A percentile compares a stretch with the other conserved stretches of the same genome.
phyloP scores from a whole-genome alignment of 2,329 filamentous ascomycete genomes.

The Alternaria atra region DNA sequence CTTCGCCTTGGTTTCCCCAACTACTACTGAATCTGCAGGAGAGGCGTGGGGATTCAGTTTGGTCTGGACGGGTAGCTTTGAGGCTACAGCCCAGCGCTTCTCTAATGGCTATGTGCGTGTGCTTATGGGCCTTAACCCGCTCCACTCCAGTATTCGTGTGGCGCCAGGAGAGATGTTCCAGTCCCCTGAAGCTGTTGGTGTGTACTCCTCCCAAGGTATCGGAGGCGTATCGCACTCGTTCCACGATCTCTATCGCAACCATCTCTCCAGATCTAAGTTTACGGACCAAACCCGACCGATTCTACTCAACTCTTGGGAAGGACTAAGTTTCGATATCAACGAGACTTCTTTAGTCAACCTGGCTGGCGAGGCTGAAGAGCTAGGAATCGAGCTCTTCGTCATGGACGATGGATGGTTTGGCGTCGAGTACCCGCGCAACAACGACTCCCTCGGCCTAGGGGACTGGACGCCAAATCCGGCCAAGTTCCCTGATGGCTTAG shows the following conservation, averaged over 20 bases:
- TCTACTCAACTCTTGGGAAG: conserved; percentile 73
- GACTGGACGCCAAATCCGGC: conserved; percentile 69
- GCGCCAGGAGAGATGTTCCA: conserved; percentile 65
- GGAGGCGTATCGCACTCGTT: conserved; percentile 70
- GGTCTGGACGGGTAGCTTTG: conserved; percentile 71
- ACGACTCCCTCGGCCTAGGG: conserved; percentile 67
- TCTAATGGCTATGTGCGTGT: conserved; percentile 70
- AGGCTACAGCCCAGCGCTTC: conserved; percentile 68
- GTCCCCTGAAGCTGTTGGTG: conserved; percentile 69
- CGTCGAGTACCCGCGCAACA: conserved; percentile 66
- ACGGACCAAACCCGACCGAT: conserved; percentile 62
- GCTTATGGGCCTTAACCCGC: conserved; percentile 67
- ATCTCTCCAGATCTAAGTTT: conserved; percentile 67
- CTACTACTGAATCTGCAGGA: conserved; percentile 68
- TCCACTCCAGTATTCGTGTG: conserved; percentile 68
- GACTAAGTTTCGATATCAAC: conserved; percentile 67
- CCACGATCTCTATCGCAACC: conserved; percentile 68
- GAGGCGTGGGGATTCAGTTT: conserved; percentile 72
- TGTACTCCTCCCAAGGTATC: conserved; percentile 67
- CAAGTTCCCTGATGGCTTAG: conserved; percentile 67
- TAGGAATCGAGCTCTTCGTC: conserved; percentile 71
- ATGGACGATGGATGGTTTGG: conserved; percentile 76
- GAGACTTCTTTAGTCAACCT: conserved; percentile 64
- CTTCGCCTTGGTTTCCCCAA: conserved; percentile 64
- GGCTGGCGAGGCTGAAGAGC: conserved; percentile 64